phyloP scores from a whole-genome alignment of 495 filamentous ascomycete species.

The Sabuloglossum arenarium region DNA sequence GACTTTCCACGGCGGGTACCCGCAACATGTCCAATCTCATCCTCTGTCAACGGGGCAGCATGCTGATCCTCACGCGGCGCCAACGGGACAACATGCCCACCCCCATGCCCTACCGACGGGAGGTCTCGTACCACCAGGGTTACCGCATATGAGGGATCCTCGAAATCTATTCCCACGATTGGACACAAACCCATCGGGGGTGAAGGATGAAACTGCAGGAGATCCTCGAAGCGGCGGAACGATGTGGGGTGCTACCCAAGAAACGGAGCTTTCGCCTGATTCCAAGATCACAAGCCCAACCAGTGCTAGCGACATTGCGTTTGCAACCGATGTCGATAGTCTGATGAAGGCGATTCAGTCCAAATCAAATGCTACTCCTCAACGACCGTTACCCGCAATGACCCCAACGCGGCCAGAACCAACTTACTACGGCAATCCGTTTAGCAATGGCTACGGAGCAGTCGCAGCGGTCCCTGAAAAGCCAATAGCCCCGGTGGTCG shows the following conservation, averaged over 20 bases:
- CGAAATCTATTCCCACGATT: not conserved
- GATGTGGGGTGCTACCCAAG: not conserved
- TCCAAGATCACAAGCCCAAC: not conserved
- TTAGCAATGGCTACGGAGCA: not conserved
- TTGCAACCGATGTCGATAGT: conserved; percentile 70
- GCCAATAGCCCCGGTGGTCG: not conserved
- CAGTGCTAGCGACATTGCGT: conserved; percentile 17
- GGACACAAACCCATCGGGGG: not conserved
- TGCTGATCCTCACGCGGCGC: not conserved
- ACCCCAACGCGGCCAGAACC: not conserved
- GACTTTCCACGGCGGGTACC: not conserved
- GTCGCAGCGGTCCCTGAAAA: not conserved
- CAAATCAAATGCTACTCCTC: conserved; percentile 27
- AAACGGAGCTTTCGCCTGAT: not conserved
- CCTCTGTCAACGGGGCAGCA: not conserved
- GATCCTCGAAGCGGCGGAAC: not conserved
- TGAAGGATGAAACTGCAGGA: not conserved
- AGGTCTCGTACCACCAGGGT: not conserved
- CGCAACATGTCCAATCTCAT: not conserved
- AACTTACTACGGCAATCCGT: not conserved
- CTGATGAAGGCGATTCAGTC: conserved; percentile 84
- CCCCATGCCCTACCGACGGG: not conserved
- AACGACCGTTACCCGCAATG: conserved; percentile 8
- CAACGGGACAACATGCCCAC: not conserved
- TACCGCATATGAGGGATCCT: not conserved